These are phyloP conservation scores for Exophiala sp. DNA, from an alignment of 2,329 filamentous ascomycete species.

Conservation along the genomic window DNA sequence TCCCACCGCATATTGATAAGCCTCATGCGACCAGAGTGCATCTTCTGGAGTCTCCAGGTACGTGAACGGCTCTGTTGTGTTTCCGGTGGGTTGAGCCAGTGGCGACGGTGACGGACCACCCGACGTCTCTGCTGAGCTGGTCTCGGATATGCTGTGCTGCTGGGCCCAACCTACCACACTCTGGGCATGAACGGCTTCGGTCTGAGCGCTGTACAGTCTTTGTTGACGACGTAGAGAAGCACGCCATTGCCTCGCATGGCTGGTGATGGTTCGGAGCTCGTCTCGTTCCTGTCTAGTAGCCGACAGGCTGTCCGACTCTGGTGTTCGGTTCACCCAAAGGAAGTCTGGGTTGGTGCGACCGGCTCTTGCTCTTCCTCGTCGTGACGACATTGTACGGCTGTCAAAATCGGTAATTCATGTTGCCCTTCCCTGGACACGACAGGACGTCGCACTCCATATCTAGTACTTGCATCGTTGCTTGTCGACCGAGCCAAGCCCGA, in stretches of 20 bases:
- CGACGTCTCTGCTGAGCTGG: slow-evolving; percentile 18
- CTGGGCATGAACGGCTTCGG: slow-evolving; percentile 15
- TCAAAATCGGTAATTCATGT: slow-evolving; percentile 1
- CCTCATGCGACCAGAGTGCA: slow-evolving; percentile 15
- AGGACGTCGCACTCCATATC: neutral
- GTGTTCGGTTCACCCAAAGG: slow-evolving; percentile 22
- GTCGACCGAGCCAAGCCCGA: neutral
- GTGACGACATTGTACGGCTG: slow-evolving; percentile 11
- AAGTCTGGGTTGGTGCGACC: slow-evolving; percentile 15
- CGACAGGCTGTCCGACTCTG: slow-evolving; percentile 18
- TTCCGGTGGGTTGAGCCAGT: slow-evolving; percentile 3
- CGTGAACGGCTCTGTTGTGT: slow-evolving; percentile 10
- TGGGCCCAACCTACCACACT: slow-evolving; percentile 20
- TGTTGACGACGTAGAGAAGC: slow-evolving; percentile 18
- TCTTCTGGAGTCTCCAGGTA: slow-evolving; percentile 16
- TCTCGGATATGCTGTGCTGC: slow-evolving; percentile 12
- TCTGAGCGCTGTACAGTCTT: slow-evolving; percentile 17
- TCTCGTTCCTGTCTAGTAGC: slow-evolving; percentile 20
- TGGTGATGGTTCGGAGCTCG: slow-evolving; percentile 22
- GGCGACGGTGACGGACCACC: slow-evolving; percentile 15
- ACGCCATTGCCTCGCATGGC: slow-evolving; percentile 21
- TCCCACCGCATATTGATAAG: slow-evolving; percentile 11
- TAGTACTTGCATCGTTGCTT: neutral
- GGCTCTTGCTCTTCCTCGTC: slow-evolving; percentile 9
- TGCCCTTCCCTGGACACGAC: neutral